Conservation (phyloP, 495 filamentous ascomycete genomes). For the Tuber microsphaerosporum region DNA sequence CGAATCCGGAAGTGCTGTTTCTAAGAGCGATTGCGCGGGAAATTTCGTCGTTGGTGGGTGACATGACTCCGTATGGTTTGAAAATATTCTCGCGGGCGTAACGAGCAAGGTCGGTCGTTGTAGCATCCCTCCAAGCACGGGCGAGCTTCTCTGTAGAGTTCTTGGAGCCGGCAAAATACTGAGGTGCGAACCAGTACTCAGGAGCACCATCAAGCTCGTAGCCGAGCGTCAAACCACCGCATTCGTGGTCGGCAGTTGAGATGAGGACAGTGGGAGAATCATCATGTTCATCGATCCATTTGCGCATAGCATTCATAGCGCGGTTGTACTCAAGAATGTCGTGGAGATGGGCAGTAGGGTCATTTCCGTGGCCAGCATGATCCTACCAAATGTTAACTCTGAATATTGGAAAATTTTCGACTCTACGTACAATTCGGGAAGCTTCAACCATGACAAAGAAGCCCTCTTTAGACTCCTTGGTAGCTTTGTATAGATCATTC, state of each 20-base stretch:
- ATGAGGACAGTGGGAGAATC: conserved; percentile 40
- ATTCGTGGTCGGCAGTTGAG: conserved; percentile 44
- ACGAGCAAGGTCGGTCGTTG: conserved; percentile 16
- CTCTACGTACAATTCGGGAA: conserved; percentile 37
- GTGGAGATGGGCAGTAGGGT: conserved; percentile 42
- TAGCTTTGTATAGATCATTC: conserved; percentile 41
- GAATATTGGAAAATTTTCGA: background rate
- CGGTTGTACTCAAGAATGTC: conserved; percentile 43
- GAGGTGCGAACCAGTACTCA: conserved; percentile 39
- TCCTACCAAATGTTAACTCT: conserved; percentile 27
- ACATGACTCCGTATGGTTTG: conserved; percentile 35
- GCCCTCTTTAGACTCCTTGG: conserved; percentile 38
- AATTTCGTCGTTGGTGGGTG: conserved; percentile 34
- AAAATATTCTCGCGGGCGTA: conserved; percentile 32
- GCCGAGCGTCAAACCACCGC: conserved; percentile 43
- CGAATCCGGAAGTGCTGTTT: conserved; percentile 15
- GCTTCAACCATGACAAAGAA: conserved; percentile 45
- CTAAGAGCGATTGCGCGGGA: conserved; percentile 27
- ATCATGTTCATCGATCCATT: conserved; percentile 42
- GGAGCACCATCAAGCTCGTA: conserved; percentile 29
- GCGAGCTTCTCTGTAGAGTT: conserved; percentile 33
- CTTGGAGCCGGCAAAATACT: conserved; percentile 28
- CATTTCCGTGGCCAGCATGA: conserved; percentile 43
- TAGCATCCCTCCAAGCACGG: conserved; percentile 23
- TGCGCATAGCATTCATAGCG: conserved; percentile 39